A percentile compares a stretch with the other conserved stretches of the same genome.
phyloP scores from a whole-genome alignment of 75 land plant species.

The Pinus taeda region DNA sequence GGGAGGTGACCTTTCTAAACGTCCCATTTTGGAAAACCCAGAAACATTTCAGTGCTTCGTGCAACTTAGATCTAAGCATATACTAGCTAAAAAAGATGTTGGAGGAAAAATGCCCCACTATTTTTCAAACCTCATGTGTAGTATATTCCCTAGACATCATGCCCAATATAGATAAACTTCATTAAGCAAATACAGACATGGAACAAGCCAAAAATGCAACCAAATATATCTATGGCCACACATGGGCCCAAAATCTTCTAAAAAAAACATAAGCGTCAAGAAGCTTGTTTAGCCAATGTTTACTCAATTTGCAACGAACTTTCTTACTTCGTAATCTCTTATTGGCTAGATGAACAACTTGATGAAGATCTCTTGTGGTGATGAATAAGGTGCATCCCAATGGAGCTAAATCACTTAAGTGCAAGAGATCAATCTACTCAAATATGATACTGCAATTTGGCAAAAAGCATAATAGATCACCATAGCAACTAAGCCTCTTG shows the following conservation, averaged over 20 bases:
- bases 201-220: constrained; percentile 35
- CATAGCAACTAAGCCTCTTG: background rate
- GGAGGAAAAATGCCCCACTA: constrained; percentile 18
- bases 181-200: constrained; percentile 25
- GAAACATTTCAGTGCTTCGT: too few relatives aligned
- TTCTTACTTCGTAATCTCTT: constrained; percentile 27
- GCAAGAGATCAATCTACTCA: constrained; percentile 17
- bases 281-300: constrained; percentile 23
- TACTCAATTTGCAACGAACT: constrained; percentile 22
- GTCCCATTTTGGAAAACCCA: too few relatives aligned
- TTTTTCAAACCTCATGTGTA: constrained; percentile 47
- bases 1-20: too few relatives aligned
- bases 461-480: background rate
- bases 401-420: constrained; percentile 22
- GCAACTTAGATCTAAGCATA: too few relatives aligned
- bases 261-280: constrained; percentile 26
- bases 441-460: constrained; percentile 10
- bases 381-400: constrained; percentile 22
- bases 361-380: constrained; percentile 32
- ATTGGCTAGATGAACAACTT: constrained; percentile 20
- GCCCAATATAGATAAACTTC: constrained; percentile 28
- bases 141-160: constrained; percentile 33
- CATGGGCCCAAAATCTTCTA: constrained; percentile 25
- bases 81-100: constrained; percentile 8
- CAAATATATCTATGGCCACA: constrained; percentile 18